Evolutionary conservation across 192 early-diverging fungal species (phyloP).

Genomic region (Mortierella antarctica): DNA sequence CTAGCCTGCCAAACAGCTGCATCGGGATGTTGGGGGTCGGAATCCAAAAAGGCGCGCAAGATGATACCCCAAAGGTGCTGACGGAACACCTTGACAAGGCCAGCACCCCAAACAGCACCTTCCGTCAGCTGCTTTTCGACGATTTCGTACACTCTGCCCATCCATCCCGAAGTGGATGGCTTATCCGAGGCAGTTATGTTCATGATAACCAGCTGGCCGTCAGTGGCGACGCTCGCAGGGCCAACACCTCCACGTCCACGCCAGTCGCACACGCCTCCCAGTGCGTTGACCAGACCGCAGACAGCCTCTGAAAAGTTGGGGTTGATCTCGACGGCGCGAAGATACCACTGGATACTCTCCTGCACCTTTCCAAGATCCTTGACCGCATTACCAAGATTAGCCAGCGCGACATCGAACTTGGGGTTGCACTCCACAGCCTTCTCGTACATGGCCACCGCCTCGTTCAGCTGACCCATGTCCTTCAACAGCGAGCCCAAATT

Average conservation of each 20-base stretch:
- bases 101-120: slow-evolving; percentile 66
- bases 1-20: slow-evolving; percentile 26
- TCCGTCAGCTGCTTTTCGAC: slow-evolving; percentile 82
- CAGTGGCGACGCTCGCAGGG: slow-evolving; percentile 45
- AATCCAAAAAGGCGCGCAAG: slow-evolving; percentile 29
- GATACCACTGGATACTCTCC: slow-evolving; percentile 87
- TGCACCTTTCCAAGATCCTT: slow-evolving; percentile 93
- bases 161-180: slow-evolving; percentile 65
- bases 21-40: slow-evolving; percentile 23
- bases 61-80: slow-evolving; percentile 35
- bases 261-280: slow-evolving; percentile 94
- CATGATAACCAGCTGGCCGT: slow-evolving; percentile 42
- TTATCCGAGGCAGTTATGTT: slow-evolving; percentile 17
- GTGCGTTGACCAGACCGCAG: slow-evolving; percentile 89
- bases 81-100: slow-evolving; percentile 60
- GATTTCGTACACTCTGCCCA: slow-evolving; percentile 81
- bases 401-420: slow-evolving; percentile 91
- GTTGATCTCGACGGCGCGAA: slow-evolving; percentile 83
- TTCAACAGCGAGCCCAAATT: slow-evolving; percentile 93
- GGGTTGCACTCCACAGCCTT: slow-evolving; percentile 88
- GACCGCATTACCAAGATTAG: slow-evolving; percentile 92
- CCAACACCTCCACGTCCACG: slow-evolving; percentile 77
- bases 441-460: slow-evolving; percentile 90
- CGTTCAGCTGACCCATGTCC: slow-evolving; percentile 86
- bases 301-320: slow-evolving; percentile 94